A percentile compares a stretch with the other conserved stretches of the same genome.
These are phyloP conservation scores for Atkinsonella hypoxylon DNA, from an alignment of 2,329 filamentous ascomycete species.

Conservation along the genomic window DNA sequence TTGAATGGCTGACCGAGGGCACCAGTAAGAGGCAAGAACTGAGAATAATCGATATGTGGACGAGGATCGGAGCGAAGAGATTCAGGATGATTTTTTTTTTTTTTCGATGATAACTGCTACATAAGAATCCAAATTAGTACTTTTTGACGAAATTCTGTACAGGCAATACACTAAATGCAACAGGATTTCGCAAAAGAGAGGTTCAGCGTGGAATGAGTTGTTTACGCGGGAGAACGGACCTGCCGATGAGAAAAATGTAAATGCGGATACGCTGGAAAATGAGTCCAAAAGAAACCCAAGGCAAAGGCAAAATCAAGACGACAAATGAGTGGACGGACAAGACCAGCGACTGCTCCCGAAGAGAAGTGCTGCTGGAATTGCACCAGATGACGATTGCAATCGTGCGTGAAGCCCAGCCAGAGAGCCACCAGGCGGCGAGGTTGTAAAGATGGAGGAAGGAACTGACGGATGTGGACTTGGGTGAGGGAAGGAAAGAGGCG, in stretches of 20 bases:
- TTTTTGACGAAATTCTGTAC: background rate
- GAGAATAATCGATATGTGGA: background rate
- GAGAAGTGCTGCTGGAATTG: constrained; percentile 44
- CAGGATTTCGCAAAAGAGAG: too few species aligned
- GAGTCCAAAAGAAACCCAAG: constrained; percentile 8
- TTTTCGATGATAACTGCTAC: too few species aligned
- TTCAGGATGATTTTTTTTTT: too few species aligned
- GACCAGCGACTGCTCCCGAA: constrained; percentile 41
- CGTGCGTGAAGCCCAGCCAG: constrained; percentile 5
- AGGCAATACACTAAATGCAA: too few species aligned
- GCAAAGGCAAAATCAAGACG: constrained; percentile 18
- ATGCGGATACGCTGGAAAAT: constrained; percentile 8
- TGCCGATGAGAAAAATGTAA: constrained; percentile 5
- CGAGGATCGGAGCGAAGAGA: background rate
- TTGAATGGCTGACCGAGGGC: background rate
- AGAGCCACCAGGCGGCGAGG: constrained; percentile 5
- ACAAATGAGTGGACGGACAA: constrained; percentile 48
- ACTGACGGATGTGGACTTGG: constrained; percentile 1
- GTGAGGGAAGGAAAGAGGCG: constrained; percentile 8
- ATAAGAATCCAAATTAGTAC: background rate
- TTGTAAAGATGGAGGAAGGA: constrained; percentile 4
- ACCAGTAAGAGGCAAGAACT: background rate
- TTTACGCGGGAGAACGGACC: background rate
- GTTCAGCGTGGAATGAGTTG: background rate
- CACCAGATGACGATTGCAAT: constrained; percentile 25